Percentiles rank a stretch among this genome's conserved stretches.
Conservation (phyloP, 208 protist species). For the Angomonas deanei region DNA sequence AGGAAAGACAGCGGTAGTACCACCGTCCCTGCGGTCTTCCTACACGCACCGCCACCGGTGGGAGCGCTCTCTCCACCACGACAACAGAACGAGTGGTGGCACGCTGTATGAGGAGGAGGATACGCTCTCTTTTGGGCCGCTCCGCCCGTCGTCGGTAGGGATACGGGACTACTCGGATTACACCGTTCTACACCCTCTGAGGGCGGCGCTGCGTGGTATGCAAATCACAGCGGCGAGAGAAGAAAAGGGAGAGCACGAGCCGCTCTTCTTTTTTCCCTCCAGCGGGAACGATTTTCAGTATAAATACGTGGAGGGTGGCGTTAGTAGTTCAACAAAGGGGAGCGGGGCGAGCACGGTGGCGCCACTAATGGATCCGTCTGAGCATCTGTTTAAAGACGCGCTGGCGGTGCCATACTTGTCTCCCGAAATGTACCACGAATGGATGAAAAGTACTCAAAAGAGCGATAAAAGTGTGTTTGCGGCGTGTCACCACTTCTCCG, state of each 20-base stretch:
- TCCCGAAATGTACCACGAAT: constrained; percentile 42
- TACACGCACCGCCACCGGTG: not conserved
- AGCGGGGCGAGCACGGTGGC: constrained; percentile 3
- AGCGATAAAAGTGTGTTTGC: not conserved
- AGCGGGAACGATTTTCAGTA: not conserved
- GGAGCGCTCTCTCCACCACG: not conserved
- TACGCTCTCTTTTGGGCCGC: constrained; percentile 54
- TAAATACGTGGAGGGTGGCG: not conserved
- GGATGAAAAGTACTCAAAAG: not conserved
- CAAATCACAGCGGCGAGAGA: not conserved
- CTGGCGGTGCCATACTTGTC: constrained; percentile 59
- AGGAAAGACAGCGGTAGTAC: not conserved
- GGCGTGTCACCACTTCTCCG: constrained; percentile 45
- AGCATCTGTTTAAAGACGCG: constrained; percentile 18
- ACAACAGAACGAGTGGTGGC: not conserved
- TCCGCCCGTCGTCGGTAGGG: constrained; percentile 7
- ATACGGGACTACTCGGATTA: not conserved
- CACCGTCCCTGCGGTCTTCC: not conserved
- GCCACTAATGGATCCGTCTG: constrained; percentile 48
- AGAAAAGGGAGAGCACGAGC: not conserved
- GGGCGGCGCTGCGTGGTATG: not conserved
- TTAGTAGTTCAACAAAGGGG: too few species aligned
- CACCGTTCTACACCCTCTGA: not conserved
- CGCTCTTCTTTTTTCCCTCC: not conserved
- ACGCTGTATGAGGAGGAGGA: constrained; percentile 29